phyloP scores from a whole-genome alignment of 208 protist genomes.

The Porcisia hertigi region DNA sequence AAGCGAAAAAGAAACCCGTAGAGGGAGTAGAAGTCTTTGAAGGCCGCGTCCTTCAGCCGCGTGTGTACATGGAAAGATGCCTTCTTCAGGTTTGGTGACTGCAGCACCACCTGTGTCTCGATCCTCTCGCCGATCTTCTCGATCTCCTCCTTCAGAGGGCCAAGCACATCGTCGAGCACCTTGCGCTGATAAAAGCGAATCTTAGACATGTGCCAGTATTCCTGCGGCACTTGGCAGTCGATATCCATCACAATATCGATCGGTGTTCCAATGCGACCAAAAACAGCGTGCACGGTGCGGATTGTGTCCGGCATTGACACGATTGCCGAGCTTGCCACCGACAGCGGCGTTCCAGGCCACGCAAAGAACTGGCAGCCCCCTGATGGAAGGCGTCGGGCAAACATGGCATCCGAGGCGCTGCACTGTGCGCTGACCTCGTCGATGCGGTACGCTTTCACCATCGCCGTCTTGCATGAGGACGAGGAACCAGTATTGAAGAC shows the following conservation, averaged over 20 bases:
- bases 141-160: conserved; percentile 62
- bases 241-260: conserved; percentile 87
- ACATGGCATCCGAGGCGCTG: conserved; percentile 65
- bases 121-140: conserved; percentile 77
- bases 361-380: conserved; percentile 91
- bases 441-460: conserved; percentile 83
- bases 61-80: conserved; percentile 89
- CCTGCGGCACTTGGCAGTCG: conserved; percentile 84
- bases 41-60: conserved; percentile 82
- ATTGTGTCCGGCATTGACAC: conserved; percentile 86
- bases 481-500: neutral
- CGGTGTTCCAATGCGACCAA: conserved; percentile 68
- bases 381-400: conserved; percentile 72
- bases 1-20: conserved; percentile 77
- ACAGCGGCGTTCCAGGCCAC: conserved; percentile 78
- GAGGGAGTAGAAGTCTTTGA: conserved; percentile 82
- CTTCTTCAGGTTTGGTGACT: conserved; percentile 91
- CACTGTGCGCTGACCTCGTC: conserved; percentile 74
- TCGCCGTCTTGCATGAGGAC: conserved; percentile 59
- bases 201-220: conserved; percentile 81
- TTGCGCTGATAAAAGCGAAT: conserved; percentile 77
- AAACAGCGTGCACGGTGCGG: conserved; percentile 85
- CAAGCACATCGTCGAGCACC: conserved; percentile 63
- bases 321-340: conserved; percentile 70
- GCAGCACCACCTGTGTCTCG: conserved; percentile 79